These are phyloP conservation scores for Catunica adiposa DNA, from an alignment of 2,329 filamentous ascomycete species.

Conservation along the genomic window DNA sequence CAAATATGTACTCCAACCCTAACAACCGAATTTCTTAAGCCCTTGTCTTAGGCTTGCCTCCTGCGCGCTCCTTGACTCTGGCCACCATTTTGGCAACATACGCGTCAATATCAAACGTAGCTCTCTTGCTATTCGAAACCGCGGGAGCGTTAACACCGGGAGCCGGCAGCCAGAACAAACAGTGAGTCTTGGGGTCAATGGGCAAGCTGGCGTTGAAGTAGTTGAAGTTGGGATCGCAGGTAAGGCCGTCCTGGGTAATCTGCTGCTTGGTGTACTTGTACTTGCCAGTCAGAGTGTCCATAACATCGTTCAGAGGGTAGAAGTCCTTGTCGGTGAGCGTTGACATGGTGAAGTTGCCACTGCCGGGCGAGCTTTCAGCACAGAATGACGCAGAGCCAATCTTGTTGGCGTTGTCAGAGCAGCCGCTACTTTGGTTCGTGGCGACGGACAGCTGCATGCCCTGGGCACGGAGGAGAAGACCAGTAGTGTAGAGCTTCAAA, in stretches of 20 bases:
- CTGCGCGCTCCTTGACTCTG: background rate
- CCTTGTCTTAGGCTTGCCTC: background rate
- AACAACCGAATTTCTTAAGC: too few species aligned
- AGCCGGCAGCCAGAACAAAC: constrained; percentile 8
- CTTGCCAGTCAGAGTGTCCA: constrained; percentile 13
- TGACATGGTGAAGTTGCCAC: constrained; percentile 3
- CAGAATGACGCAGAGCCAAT: constrained; percentile 8
- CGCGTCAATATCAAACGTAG: background rate
- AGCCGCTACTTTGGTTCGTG: background rate
- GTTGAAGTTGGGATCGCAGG: constrained; percentile 9
- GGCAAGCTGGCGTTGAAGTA: constrained; percentile 6
- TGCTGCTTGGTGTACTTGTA: constrained; percentile 12
- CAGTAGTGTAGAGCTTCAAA: constrained; percentile 10
- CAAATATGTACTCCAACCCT: too few species aligned
- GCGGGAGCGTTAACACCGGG: background rate
- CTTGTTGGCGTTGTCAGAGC: constrained; percentile 1
- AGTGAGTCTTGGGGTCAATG: constrained; percentile 7
- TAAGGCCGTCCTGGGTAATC: constrained; percentile 2
- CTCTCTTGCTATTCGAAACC: background rate
- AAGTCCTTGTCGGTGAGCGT: constrained; percentile 9
- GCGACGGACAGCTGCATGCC: constrained; percentile 10
- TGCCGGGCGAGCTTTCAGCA: constrained; percentile 4
- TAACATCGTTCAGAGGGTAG: constrained; percentile 8
- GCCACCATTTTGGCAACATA: background rate
- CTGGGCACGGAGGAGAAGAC: constrained; percentile 13